These are phyloP conservation scores for Rhodotorula taiwanensis DNA, from an alignment of 768 basidiomycete genomes.

Conservation along the genomic window DNA sequence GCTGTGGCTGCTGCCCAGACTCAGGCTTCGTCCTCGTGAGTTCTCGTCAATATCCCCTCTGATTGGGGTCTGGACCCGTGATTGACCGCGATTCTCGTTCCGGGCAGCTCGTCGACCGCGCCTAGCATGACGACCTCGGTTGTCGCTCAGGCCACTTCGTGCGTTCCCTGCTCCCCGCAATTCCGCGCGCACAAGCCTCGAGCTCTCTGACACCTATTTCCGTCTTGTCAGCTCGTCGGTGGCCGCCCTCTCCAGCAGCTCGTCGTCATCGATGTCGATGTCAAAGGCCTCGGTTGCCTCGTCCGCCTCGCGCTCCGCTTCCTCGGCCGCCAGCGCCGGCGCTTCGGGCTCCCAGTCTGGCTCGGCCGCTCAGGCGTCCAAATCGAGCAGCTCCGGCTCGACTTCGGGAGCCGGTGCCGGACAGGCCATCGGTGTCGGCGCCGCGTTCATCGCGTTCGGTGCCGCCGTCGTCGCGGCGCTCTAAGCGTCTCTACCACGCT, in stretches of 20 bases:
- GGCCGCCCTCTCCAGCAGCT: neutral
- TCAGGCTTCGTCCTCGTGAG: neutral
- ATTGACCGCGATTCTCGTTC: neutral
- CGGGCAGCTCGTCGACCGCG: neutral
- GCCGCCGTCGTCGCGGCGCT: neutral
- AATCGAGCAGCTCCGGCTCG: neutral
- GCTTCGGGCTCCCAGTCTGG: too few relatives aligned
- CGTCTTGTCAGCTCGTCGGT: too few relatives aligned
- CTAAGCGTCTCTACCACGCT: too few relatives aligned
- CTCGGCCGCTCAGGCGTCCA: too few relatives aligned
- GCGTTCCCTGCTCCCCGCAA: too few relatives aligned
- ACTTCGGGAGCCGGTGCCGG: neutral
- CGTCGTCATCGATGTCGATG: neutral
- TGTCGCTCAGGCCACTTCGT: too few relatives aligned
- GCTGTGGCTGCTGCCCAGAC: constrained; percentile 1
- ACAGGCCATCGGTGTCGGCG: neutral
- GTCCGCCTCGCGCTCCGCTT: neutral
- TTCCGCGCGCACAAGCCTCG: too few relatives aligned
- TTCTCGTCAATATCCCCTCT: neutral
- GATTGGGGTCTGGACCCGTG: too few relatives aligned
- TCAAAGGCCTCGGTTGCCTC: neutral
- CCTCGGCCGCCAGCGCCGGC: neutral
- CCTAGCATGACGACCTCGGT: neutral
- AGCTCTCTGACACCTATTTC: too few relatives aligned
- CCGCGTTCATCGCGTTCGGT: neutral